Evolutionary conservation across 352 stramenopile species (phyloP).

Genomic region (Pythium dissotocum): DNA sequence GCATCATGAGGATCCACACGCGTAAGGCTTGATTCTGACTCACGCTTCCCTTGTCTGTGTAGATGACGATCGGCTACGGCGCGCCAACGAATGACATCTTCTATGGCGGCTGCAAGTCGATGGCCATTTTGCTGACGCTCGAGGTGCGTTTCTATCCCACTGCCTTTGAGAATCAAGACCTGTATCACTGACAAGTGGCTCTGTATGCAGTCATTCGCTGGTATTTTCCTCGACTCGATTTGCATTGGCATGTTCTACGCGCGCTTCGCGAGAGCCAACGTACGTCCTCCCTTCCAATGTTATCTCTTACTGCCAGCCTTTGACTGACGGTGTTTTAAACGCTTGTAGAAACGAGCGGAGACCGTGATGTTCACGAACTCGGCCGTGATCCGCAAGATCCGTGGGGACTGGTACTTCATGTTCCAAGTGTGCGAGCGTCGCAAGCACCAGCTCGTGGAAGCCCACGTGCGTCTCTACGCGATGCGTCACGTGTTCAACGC

Average conservation of each 20-base stretch:
- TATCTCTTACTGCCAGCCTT: no score
- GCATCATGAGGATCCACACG: background rate
- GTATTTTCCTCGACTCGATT: conserved; percentile 86
- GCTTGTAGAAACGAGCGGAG: conserved; percentile 68
- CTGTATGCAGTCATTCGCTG: conserved; percentile 65
- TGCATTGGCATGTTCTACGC: conserved; percentile 89
- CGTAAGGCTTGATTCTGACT: background rate
- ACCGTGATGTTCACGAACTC: conserved; percentile 88
- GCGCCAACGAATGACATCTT: conserved; percentile 89
- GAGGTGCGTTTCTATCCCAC: conserved; percentile 39
- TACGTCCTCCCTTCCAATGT: conserved; percentile 27
- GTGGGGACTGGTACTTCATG: conserved; percentile 91
- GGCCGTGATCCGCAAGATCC: conserved; percentile 88
- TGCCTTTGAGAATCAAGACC: background rate
- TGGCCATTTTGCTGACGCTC: conserved; percentile 75
- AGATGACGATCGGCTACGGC: conserved; percentile 90
- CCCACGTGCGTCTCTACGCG: conserved; percentile 83
- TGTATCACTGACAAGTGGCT: background rate
- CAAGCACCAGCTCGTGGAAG: conserved; percentile 88
- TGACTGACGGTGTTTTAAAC: background rate
- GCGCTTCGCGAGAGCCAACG: conserved; percentile 76
- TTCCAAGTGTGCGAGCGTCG: conserved; percentile 89
- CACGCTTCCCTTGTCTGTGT: background rate
- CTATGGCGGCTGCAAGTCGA: conserved; percentile 80
- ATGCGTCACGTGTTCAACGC: conserved; percentile 65